Evolutionary conservation across 176 grass and related monocot genomes (phyloP).

Genomic region (Bolboschoenus planiculmis): DNA sequence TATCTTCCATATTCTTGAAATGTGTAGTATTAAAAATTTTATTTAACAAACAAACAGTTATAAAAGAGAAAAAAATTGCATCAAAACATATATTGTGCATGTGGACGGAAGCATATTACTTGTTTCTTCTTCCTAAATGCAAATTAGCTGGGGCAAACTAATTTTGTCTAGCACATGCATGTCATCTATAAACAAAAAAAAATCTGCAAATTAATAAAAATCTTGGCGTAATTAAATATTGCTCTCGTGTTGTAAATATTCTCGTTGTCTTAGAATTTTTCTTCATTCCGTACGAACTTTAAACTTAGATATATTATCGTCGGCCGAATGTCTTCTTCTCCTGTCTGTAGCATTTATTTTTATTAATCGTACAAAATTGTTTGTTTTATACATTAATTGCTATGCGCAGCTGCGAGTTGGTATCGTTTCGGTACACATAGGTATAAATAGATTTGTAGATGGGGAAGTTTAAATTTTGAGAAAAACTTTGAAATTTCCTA

Average conservation of each 20-base stretch:
- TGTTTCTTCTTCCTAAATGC: not conserved
- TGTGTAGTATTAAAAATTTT: too few relatives aligned
- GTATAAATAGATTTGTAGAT: not conserved
- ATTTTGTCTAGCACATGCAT: conserved; percentile 4
- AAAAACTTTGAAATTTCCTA: too few relatives aligned
- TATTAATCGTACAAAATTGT: not conserved
- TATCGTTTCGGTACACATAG: not conserved
- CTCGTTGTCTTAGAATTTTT: not conserved
- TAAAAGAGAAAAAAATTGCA: not conserved
- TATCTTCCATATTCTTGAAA: too few relatives aligned
- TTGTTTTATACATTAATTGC: not conserved
- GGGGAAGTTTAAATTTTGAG: too few relatives aligned
- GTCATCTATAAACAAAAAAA: not conserved
- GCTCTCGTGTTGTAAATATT: not conserved
- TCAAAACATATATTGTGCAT: not conserved
- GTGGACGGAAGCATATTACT: not conserved
- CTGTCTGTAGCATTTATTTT: not conserved
- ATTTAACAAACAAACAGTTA: not conserved
- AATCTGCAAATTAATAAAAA: not conserved
- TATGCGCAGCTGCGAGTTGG: not conserved
- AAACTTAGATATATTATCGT: not conserved
- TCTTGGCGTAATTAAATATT: not conserved
- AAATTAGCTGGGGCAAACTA: not conserved
- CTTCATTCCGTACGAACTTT: not conserved
- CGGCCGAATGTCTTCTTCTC: not conserved